These are phyloP conservation scores for Saturnispora quitensis DNA, from an alignment of 805 yeast species.

Conservation along the genomic window DNA sequence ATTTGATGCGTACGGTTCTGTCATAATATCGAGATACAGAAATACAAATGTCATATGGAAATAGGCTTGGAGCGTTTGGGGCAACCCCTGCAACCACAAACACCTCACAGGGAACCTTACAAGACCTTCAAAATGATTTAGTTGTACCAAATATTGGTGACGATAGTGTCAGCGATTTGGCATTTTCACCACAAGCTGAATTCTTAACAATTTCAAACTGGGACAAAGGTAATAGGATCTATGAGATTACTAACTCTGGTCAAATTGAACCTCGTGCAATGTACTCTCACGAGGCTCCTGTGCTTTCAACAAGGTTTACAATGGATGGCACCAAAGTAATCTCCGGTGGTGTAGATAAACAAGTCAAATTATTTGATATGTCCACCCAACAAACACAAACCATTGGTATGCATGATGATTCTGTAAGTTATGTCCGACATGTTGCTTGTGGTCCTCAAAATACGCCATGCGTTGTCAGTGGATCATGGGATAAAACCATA, in stretches of 20 bases:
- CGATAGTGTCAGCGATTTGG: slow-evolving; percentile 75
- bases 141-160: slow-evolving; percentile 76
- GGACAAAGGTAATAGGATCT: slow-evolving; percentile 92
- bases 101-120: slow-evolving; percentile 34
- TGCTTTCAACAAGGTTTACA: slow-evolving; percentile 73
- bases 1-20: background rate
- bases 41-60: slow-evolving; percentile 23
- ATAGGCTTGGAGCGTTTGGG: slow-evolving; percentile 23
- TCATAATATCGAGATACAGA: background rate
- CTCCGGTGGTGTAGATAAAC: slow-evolving; percentile 87
- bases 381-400: slow-evolving; percentile 75
- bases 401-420: slow-evolving; percentile 76
- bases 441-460: slow-evolving; percentile 82
- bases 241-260: slow-evolving; percentile 73
- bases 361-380: slow-evolving; percentile 74
- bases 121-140: slow-evolving; percentile 62
- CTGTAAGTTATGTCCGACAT: slow-evolving; percentile 65
- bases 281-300: slow-evolving; percentile 86
- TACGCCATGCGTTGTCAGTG: slow-evolving; percentile 76
- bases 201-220: slow-evolving; percentile 76
- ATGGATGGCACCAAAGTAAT: slow-evolving; percentile 79
- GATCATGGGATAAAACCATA: slow-evolving; percentile 94
- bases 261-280: slow-evolving; percentile 80
- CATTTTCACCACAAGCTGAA: slow-evolving; percentile 84
- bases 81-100: slow-evolving; percentile 5